phyloP scores from a whole-genome alignment of 345 rosid species.

The Euclidium syriacum region DNA sequence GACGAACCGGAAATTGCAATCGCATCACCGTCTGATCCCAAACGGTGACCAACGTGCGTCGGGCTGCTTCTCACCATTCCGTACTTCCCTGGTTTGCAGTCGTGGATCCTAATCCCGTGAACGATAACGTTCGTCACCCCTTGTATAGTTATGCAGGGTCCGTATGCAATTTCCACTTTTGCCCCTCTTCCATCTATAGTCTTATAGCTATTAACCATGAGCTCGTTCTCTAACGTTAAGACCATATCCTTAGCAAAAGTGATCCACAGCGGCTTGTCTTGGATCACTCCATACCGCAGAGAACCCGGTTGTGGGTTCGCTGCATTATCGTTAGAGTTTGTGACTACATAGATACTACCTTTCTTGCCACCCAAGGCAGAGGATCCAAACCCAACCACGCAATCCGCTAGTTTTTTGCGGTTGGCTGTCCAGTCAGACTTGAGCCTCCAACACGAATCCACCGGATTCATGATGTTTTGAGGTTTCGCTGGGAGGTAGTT shows the following conservation, averaged over 20 bases:
- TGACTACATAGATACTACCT: slow-evolving; percentile 64
- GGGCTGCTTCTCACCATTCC: slow-evolving; percentile 41
- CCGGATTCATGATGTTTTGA: slow-evolving; percentile 40
- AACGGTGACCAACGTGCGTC: slow-evolving; percentile 48
- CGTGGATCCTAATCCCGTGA: slow-evolving; percentile 81
- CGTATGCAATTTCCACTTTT: slow-evolving; percentile 71
- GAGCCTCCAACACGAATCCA: slow-evolving; percentile 80
- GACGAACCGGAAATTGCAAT: slow-evolving; percentile 60
- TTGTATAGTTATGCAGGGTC: slow-evolving; percentile 79
- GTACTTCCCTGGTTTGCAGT: slow-evolving; percentile 61
- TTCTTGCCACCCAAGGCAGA: slow-evolving; percentile 70
- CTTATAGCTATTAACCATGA: slow-evolving; percentile 73
- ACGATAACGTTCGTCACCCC: slow-evolving; percentile 64
- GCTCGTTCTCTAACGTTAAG: slow-evolving; percentile 66
- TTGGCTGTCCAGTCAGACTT: slow-evolving; percentile 62
- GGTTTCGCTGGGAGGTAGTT: slow-evolving; percentile 27
- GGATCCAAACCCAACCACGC: slow-evolving; percentile 75
- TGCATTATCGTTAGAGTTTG: slow-evolving; percentile 54
- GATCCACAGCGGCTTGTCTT: slow-evolving; percentile 67
- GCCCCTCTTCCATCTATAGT: slow-evolving; percentile 87
- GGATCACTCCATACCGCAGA: slow-evolving; percentile 49
- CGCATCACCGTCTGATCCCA: slow-evolving; percentile 79
- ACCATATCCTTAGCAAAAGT: slow-evolving; percentile 74
- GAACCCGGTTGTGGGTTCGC: slow-evolving; percentile 71
- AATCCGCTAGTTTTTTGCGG: slow-evolving; percentile 64